A percentile compares a stretch with the other conserved stretches of the same genome.
Conservation (phyloP, 129 eudicot genomes). For the Escallonia herrerae region DNA sequence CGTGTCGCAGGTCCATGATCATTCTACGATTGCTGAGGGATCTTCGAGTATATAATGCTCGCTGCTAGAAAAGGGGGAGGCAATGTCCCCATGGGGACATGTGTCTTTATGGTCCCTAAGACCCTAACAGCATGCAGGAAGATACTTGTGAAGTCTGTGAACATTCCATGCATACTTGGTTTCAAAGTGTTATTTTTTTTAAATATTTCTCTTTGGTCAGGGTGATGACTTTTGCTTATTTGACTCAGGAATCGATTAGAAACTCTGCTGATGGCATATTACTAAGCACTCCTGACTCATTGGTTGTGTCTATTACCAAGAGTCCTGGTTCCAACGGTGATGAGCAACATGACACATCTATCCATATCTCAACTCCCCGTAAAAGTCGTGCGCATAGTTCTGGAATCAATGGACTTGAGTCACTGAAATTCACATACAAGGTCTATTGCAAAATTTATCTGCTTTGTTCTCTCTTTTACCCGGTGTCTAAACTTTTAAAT, state of each 20-base stretch:
- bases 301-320: constrained; percentile 78
- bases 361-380: constrained; percentile 57
- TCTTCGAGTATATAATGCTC: too few relatives aligned
- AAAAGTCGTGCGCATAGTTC: constrained; percentile 43
- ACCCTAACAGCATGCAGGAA: too few relatives aligned
- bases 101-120: too few relatives aligned
- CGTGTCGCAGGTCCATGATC: too few relatives aligned
- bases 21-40: too few relatives aligned
- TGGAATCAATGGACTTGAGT: constrained; percentile 74
- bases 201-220: not conserved
- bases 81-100: too few relatives aligned
- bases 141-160: not conserved
- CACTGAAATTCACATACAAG: constrained; percentile 85
- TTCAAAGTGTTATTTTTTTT: not conserved
- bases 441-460: constrained; percentile 21
- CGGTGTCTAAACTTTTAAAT: not conserved
- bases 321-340: constrained; percentile 29
- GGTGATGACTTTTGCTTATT: constrained; percentile 5
- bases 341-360: constrained; percentile 37
- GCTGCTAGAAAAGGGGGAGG: too few relatives aligned
- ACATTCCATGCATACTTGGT: not conserved
- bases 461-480: constrained; percentile 2
- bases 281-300: constrained; percentile 73
- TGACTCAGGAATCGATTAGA: constrained; percentile 79
- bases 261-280: constrained; percentile 81